Conservation (phyloP, 331 rosid species). For the Malus hybrid region DNA sequence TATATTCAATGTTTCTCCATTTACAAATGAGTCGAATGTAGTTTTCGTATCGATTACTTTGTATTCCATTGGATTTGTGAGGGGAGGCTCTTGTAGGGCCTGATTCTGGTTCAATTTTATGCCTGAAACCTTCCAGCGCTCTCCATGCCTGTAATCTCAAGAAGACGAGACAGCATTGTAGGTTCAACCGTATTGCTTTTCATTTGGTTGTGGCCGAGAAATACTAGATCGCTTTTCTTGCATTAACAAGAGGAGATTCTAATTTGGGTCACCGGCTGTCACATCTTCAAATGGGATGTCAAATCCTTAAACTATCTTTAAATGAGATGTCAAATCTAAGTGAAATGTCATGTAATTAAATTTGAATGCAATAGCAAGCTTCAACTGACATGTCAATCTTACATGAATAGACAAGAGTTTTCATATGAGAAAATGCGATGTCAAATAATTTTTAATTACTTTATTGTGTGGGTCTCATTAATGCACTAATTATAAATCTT, state of each 20-base stretch:
- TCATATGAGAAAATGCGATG: too few relatives aligned
- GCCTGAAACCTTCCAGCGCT: not conserved
- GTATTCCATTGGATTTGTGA: not conserved
- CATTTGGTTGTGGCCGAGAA: not conserved
- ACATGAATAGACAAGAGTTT: too few relatives aligned
- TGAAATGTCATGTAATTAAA: too few relatives aligned
- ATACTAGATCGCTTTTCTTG: too few relatives aligned
- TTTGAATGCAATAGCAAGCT: too few relatives aligned
- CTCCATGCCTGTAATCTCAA: not conserved
- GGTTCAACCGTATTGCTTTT: not conserved
- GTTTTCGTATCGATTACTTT: not conserved
- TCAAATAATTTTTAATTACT: too few relatives aligned
- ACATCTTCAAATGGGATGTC: too few relatives aligned
- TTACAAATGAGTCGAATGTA: not conserved
- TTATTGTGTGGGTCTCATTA: too few relatives aligned
- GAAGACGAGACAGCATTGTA: not conserved
- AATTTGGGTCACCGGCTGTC: not conserved
- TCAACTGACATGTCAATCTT: too few relatives aligned
- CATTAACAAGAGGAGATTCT: not conserved
- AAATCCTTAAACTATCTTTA: too few relatives aligned
- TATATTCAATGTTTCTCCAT: not conserved
- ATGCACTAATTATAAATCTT: too few relatives aligned
- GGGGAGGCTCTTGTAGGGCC: not conserved
- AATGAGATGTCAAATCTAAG: too few relatives aligned
- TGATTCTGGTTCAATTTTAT: not conserved